Evolutionary conservation across 176 grass and related monocot genomes (phyloP).

Genomic region (Bolboschoenus planiculmis): DNA sequence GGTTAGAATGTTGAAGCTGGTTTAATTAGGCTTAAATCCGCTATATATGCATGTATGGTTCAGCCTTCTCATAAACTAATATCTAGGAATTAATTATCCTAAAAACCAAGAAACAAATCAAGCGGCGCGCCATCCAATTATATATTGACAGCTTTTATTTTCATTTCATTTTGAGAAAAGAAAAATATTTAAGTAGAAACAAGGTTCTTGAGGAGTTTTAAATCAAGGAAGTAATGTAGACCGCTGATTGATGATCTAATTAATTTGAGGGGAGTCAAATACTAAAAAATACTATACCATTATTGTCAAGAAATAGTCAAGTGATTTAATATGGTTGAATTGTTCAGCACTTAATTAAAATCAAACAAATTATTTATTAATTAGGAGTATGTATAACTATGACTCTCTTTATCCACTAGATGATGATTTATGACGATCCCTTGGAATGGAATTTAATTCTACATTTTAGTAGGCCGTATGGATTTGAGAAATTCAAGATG

Average conservation of each 20-base stretch:
- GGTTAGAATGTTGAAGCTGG: too few relatives aligned
- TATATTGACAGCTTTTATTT: neutral
- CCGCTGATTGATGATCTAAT: neutral
- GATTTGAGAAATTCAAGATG: too few relatives aligned
- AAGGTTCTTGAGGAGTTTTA: neutral
- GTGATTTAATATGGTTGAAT: too few relatives aligned
- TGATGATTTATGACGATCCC: too few relatives aligned
- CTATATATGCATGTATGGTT: neutral
- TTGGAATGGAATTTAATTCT: too few relatives aligned
- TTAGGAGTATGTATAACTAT: too few relatives aligned
- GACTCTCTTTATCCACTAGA: too few relatives aligned
- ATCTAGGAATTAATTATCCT: neutral
- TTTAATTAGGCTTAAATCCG: neutral
- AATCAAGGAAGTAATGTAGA: neutral
- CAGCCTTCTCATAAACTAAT: neutral
- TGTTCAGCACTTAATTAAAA: too few relatives aligned
- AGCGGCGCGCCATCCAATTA: neutral
- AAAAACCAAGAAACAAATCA: neutral
- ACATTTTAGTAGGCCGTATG: too few relatives aligned
- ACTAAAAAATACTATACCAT: too few relatives aligned
- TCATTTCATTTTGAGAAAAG: neutral
- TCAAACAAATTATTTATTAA: too few relatives aligned
- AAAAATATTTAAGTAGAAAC: neutral
- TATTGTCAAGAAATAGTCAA: too few relatives aligned
- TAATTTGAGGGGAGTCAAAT: neutral